Base-by-base conservation (phyloP, 352 stramenopile species). In the Globisporangium middletonii region DNA sequence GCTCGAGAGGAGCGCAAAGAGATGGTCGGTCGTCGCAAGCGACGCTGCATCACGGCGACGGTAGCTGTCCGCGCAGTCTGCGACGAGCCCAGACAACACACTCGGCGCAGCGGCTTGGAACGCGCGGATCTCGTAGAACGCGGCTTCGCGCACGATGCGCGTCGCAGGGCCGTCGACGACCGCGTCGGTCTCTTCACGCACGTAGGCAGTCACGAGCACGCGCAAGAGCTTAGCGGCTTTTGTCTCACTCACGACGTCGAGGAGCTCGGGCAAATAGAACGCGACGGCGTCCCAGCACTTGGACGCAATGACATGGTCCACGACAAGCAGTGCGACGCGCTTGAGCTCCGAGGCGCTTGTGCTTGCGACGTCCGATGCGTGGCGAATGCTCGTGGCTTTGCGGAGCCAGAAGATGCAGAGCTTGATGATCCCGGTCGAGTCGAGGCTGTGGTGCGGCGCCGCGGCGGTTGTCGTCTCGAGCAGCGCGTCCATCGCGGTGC, bases 51-150 rank as follows among this genome's bases (percentile, higher is more conserved):
- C 41, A 9, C 35, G 9, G 7, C 8, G 7, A 13, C 7, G 11
- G 6, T 48, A 41, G 5, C 26, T 41, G 9, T 9, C 35, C 6
- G 44, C 4, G 48, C 57, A 72, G 18, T 67, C 43, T 7, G 65
- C 41, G 8, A 49, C 55, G 26, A 79, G 55, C 7, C 58, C n/a
- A 12, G 59, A 63, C 23, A 91, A 62, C 11, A 83, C 74, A 9
- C 41, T 27, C 0, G 81, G 55, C 0, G 77, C 77, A 43, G 82
- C 67, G 1, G 59, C 48, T 12, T 70, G 71, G 55, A 93, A 63
- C 26, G 61, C 66, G 19, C 47, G 35, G 48, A 95, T 92, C 48
- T 95, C 85, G 65, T 92, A 95, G 59, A 95, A 93, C 3, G 67
- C 77, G 12, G 85, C 85, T 55, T 93, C 85, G 43, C 68, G 66